phyloP scores from a whole-genome alignment of 2,329 filamentous ascomycete species.

The Mariannaea sp. region DNA sequence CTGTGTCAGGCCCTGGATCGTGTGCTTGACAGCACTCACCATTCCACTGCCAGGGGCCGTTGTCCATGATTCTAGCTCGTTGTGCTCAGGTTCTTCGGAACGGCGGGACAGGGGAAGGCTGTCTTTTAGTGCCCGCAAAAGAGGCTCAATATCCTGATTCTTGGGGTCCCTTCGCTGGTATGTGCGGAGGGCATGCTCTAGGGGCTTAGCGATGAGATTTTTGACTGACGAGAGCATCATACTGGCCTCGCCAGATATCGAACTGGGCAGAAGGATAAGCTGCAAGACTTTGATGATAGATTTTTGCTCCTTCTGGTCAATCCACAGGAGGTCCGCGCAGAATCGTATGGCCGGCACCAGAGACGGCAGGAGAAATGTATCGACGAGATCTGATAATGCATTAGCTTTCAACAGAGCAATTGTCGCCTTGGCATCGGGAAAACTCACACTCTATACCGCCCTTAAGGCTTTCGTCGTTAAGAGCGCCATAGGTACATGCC shows the following conservation, averaged over 20 bases:
- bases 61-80: conserved; percentile 72
- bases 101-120: conserved; percentile 63
- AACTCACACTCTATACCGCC: conserved; percentile 74
- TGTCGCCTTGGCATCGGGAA: accelerated
- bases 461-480: conserved; percentile 73
- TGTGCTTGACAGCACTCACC: conserved; percentile 60
- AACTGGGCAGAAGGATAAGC: conserved; percentile 70
- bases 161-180: conserved; percentile 70
- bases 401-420: conserved; percentile 21
- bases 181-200: conserved; percentile 69
- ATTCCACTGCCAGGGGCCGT: conserved; percentile 61
- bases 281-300: conserved; percentile 74
- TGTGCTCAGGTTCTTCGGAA: conserved; percentile 64
- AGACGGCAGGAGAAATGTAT: conserved; percentile 80
- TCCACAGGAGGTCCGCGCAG: conserved; percentile 71
- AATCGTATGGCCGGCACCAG: conserved; percentile 75
- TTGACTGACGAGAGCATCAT: conserved; percentile 73
- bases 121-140: conserved; percentile 68
- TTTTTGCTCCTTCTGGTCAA: conserved; percentile 67
- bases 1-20: conserved; percentile 64
- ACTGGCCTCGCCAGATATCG: conserved; percentile 72
- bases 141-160: conserved; percentile 70
- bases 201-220: conserved; percentile 70
- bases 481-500: conserved; percentile 66
- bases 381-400: conserved; percentile 65